These are phyloP conservation scores for Candida verbasci DNA, from an alignment of 805 yeast species.

Conservation along the genomic window DNA sequence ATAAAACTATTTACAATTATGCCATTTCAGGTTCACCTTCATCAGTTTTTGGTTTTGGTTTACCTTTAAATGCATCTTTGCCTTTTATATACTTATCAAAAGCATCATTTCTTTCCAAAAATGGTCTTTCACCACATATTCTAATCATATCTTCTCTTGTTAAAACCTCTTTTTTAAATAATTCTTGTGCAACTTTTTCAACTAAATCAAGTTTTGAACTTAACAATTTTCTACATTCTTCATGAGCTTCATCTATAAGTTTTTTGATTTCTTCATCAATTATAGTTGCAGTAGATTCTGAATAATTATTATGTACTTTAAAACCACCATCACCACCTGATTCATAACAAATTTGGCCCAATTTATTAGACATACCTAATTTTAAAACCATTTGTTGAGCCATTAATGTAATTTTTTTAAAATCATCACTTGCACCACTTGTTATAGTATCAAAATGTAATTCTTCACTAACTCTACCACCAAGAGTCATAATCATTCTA, in stretches of 20 bases:
- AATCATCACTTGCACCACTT: slow-evolving; percentile 89
- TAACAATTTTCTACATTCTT: slow-evolving; percentile 53
- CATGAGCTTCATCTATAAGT: slow-evolving; percentile 63
- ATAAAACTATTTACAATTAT: background rate
- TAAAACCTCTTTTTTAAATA: slow-evolving; percentile 68
- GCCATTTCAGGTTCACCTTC: too few species aligned
- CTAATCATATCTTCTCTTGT: slow-evolving; percentile 79
- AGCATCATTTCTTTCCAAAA: slow-evolving; percentile 77
- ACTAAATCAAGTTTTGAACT: slow-evolving; percentile 57
- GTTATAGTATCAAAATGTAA: slow-evolving; percentile 83
- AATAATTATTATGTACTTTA: slow-evolving; percentile 57
- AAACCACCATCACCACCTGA: slow-evolving; percentile 44
- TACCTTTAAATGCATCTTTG: slow-evolving; percentile 36
- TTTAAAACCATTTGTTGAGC: slow-evolving; percentile 87
- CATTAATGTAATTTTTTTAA: slow-evolving; percentile 84
- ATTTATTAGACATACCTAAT: slow-evolving; percentile 80
- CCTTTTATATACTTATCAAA: slow-evolving; percentile 80
- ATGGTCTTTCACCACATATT: slow-evolving; percentile 72
- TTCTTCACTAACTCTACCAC: slow-evolving; percentile 91
- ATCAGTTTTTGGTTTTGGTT: slow-evolving; percentile 14
- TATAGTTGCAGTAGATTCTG: slow-evolving; percentile 63
- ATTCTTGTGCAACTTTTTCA: slow-evolving; percentile 68
- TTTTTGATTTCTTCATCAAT: slow-evolving; percentile 69
- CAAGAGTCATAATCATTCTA: slow-evolving; percentile 90
- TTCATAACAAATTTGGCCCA: slow-evolving; percentile 65